Evolutionary conservation across 352 stramenopile genomes (phyloP), one percentile per base, ranked within the genome.

Genomic region (Lagenidium sp.): DNA sequence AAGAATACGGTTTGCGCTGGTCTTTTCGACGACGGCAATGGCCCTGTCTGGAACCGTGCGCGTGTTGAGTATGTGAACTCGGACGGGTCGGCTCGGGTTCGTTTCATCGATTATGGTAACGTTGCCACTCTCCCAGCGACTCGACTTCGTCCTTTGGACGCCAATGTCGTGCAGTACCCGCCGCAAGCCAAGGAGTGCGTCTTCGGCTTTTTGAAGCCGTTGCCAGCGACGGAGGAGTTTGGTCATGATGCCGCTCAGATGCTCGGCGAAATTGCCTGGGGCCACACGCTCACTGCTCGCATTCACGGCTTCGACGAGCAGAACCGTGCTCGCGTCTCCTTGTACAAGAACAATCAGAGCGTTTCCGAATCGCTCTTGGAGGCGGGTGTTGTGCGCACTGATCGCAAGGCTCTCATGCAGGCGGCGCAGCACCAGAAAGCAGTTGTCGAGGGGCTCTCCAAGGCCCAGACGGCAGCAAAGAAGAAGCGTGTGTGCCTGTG

Each of bases 71-170:
- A 74, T 39, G 61, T 89, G 31, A 51, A 84, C 45, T 41, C 63
- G 2, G 68, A 90, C 30, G 73, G 68, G 28, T 73, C 63, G 5
- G 71, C 62, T 1, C 80, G 77, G 36, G 80, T 98, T 40, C 75
- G 93, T 12, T 98, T 97, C 61, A 75, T 99, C 25, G 95, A 99
- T 81, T 97, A 98, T 52, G 95, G 95, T 48, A 98, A 98, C 58
- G 67, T 86, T 15, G 78, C 75, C 8, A 91, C 95, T 1, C 55
- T 97, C 36, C 59, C 82, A 4, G 57, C 79, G 19, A 90, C 69
- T 49, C 72, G 85, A 31, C 72, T 98, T 32, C 87, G 92, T 42
- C 85, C 92, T 18, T 70, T 98, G 0, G 89, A 97, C 56, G 67
- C 81, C 6, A 82, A 77, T 37, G 68, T 97, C 30, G 65, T 90